Conservation (phyloP, 768 basidiomycete genomes). For the Trametes elegans region DNA sequence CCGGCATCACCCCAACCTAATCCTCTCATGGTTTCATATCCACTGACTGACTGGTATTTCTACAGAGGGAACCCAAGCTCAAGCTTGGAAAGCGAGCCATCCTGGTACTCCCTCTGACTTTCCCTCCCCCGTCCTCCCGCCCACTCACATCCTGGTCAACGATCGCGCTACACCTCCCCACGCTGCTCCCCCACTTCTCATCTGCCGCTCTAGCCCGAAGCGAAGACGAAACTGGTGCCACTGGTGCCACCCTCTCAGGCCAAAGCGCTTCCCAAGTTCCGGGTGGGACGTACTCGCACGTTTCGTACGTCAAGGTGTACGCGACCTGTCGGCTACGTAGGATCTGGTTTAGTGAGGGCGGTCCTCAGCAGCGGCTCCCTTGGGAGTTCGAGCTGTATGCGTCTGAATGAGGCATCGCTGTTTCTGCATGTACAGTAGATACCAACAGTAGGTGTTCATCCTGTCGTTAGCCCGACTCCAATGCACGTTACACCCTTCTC, state of each 20-base stretch:
- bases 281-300: slow-evolving; percentile 57
- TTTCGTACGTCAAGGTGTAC: slow-evolving; percentile 73
- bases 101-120: slow-evolving; percentile 68
- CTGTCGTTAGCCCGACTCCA: no score
- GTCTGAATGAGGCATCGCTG: neutral
- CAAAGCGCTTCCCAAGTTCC: slow-evolving; percentile 38
- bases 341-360: slow-evolving; percentile 70
- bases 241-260: neutral
- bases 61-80: slow-evolving; percentile 55
- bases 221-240: slow-evolving; percentile 21
- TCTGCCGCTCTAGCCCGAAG: slow-evolving; percentile 38
- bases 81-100: slow-evolving; percentile 49
- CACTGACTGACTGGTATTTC: neutral
- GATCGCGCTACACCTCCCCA: slow-evolving; percentile 57
- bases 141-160: slow-evolving; percentile 72
- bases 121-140: slow-evolving; percentile 53
- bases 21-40: neutral
- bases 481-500: neutral
- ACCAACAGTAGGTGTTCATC: no score
- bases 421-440: no score
- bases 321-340: slow-evolving; percentile 74
- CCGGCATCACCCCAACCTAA: neutral
- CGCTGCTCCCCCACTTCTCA: slow-evolving; percentile 60
- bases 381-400: slow-evolving; percentile 77
- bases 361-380: slow-evolving; percentile 51